A percentile compares a stretch with the other conserved stretches of the same genome.
phyloP scores from a whole-genome alignment of 176 grass and related monocot species.

The bread wheat (Triticum aestivum) region IWGSC_CS_RefSeq_v2.1 NC_057805.1:391043965-391044464 shows the following conservation, averaged over 20 bases:
- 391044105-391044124: background rate
- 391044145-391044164: conserved; percentile 8
- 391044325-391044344: background rate
- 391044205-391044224: conserved; percentile 6
- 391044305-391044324: conserved; percentile 25
- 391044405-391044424: background rate
- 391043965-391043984: background rate
- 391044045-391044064: background rate
- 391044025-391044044: conserved; percentile 28
- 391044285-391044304: conserved; percentile 4
- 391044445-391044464: conserved; percentile 17
- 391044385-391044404: background rate
- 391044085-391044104: conserved; percentile 7
- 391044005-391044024: background rate
- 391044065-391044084: conserved; percentile 25
- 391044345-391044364: conserved; percentile 35
- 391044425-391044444: conserved; percentile 16
- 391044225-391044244: background rate
- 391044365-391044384: conserved; percentile 20
- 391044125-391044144: background rate
- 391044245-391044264: conserved; percentile 11
- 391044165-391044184: conserved; percentile 22
- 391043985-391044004: background rate
- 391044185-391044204: background rate
- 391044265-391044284: background rate